A percentile compares a stretch with the other conserved stretches of the same genome.
Conservation (phyloP, 73 alveolate genomes). For the Paramecium bursaria region DNA sequence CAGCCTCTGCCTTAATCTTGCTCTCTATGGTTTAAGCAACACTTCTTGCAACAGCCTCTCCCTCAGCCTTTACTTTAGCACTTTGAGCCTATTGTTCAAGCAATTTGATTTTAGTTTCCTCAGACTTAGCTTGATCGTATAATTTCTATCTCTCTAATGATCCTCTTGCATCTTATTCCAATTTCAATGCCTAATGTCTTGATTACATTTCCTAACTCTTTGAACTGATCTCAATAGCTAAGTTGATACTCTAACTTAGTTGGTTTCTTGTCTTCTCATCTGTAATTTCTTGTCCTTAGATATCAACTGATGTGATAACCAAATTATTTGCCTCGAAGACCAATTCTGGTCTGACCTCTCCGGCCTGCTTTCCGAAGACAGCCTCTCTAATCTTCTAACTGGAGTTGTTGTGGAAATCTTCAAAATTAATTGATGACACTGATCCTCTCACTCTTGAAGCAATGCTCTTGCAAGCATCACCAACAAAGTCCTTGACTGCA, state of each 20-base stretch:
- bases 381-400: slow-evolving; percentile 75
- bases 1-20: slow-evolving; percentile 51
- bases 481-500: slow-evolving; percentile 82
- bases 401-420: slow-evolving; percentile 77
- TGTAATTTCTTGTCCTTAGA: slow-evolving; percentile 78
- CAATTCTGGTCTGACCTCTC: slow-evolving; percentile 62
- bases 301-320: slow-evolving; percentile 79
- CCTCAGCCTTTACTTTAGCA: slow-evolving; percentile 58
- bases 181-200: slow-evolving; percentile 10
- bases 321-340: slow-evolving; percentile 74
- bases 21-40: slow-evolving; percentile 44
- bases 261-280: slow-evolving; percentile 74
- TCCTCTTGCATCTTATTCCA: slow-evolving; percentile 37
- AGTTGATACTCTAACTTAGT: slow-evolving; percentile 72
- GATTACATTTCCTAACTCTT: slow-evolving; percentile 56
- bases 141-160: slow-evolving; percentile 16
- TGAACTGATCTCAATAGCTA: slow-evolving; percentile 80
- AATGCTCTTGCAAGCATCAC: slow-evolving; percentile 86
- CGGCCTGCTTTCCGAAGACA: slow-evolving; percentile 77
- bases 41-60: slow-evolving; percentile 60
- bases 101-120: slow-evolving; percentile 38
- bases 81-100: slow-evolving; percentile 18
- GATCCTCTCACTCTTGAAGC: slow-evolving; percentile 90
- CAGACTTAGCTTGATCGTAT: slow-evolving; percentile 42
- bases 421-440: slow-evolving; percentile 75